These are phyloP conservation scores for Arthrobotrys musiformis DNA, from an alignment of 2,329 filamentous ascomycete genomes.

Conservation along the genomic window DNA sequence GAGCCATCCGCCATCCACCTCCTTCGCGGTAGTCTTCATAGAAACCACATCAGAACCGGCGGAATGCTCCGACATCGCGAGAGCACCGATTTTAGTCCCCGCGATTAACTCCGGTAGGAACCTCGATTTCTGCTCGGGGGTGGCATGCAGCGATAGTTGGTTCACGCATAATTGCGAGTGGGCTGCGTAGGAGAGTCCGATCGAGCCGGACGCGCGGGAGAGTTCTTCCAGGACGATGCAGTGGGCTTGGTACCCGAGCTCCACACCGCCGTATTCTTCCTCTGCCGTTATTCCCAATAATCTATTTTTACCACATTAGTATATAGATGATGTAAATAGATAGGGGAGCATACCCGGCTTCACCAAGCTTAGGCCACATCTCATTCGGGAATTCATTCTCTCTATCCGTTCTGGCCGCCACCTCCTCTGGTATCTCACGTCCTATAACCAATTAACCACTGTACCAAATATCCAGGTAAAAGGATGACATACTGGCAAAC, in stretches of 20 bases:
- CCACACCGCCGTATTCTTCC: slow-evolving; percentile 88
- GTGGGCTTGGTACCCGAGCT: slow-evolving; percentile 95
- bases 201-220: slow-evolving; percentile 80
- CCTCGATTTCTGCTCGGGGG: slow-evolving; percentile 78
- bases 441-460: slow-evolving; percentile 62
- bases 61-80: slow-evolving; percentile 94
- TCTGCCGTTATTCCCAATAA: slow-evolving; percentile 94
- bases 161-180: slow-evolving; percentile 97
- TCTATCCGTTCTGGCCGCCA: slow-evolving; percentile 84
- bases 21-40: slow-evolving; percentile 86
- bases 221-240: slow-evolving; percentile 96
- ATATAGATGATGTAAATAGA: slow-evolving; percentile 3
- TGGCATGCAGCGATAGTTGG: slow-evolving; percentile 91
- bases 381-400: slow-evolving; percentile 86
- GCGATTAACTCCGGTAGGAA: slow-evolving; percentile 84
- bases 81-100: slow-evolving; percentile 81
- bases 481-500: slow-evolving; percentile 71
- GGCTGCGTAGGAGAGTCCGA: slow-evolving; percentile 91
- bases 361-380: slow-evolving; percentile 94
- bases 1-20: slow-evolving; percentile 82
- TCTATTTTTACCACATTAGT: slow-evolving; percentile 61
- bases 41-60: slow-evolving; percentile 93
- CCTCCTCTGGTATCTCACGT: slow-evolving; percentile 83
- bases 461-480: neutral
- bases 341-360: slow-evolving; percentile 71